phyloP scores from a whole-genome alignment of 768 basidiomycete species.

The Suillus subalutaceus region DNA sequence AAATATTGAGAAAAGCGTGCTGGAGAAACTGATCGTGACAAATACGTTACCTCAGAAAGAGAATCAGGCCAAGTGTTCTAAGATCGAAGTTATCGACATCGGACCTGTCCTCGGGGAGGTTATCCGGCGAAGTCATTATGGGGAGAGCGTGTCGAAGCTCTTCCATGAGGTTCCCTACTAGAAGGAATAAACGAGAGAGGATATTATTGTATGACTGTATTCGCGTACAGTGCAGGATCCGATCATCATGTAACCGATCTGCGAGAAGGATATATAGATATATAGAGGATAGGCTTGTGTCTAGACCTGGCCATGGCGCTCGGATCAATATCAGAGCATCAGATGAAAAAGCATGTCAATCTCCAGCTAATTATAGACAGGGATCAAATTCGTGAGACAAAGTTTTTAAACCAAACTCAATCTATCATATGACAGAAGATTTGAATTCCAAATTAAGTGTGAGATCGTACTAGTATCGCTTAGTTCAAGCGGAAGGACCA shows the following conservation, averaged over 20 bases:
- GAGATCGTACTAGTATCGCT: neutral
- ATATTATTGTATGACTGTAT: neutral
- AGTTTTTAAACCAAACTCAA: constrained; percentile 1
- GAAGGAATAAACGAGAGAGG: constrained; percentile 15
- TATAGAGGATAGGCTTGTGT: neutral
- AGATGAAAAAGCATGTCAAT: constrained; percentile 4
- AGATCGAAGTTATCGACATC: constrained; percentile 94
- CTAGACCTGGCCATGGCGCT: constrained; percentile 2
- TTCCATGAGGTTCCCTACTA: constrained; percentile 91
- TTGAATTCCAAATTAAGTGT: neutral
- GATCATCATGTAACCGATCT: neutral
- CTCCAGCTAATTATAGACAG: neutral
- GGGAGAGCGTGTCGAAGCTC: constrained; percentile 89
- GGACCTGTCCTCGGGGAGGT: constrained; percentile 95
- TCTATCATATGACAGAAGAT: constrained; percentile 2
- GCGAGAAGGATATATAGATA: neutral
- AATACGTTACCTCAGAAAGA: constrained; percentile 93
- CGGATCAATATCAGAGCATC: constrained; percentile 2
- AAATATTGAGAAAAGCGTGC: constrained; percentile 66
- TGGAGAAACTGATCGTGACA: constrained; percentile 96
- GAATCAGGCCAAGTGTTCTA: constrained; percentile 70
- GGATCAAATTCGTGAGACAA: constrained; percentile 8
- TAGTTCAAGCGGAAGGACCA: neutral
- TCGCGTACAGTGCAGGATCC: neutral
- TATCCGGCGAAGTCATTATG: constrained; percentile 94